Percentiles rank a stretch among this genome's conserved stretches.
Conservation (phyloP, 345 rosid species). For the Rhodamnia rubescens region DNA sequence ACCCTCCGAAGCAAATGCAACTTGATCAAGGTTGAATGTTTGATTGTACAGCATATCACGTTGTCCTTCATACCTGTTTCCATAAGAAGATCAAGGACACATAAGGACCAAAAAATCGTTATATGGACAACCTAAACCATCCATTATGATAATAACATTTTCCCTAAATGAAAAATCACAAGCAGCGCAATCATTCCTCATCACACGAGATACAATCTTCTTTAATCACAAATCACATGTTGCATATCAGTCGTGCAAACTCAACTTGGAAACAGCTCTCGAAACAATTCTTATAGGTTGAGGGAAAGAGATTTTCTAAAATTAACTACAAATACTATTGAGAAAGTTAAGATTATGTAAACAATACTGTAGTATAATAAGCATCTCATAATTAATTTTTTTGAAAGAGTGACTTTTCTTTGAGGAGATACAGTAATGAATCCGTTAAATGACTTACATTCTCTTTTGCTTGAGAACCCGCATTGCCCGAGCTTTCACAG, state of each 20-base stretch:
- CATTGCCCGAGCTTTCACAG: slow-evolving; percentile 89
- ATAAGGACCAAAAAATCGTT: neutral
- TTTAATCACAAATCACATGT: neutral
- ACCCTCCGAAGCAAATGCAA: slow-evolving; percentile 97
- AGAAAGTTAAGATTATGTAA: neutral
- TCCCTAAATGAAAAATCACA: no score
- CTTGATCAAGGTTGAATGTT: slow-evolving; percentile 99
- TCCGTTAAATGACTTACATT: slow-evolving; percentile 29
- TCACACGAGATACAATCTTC: neutral
- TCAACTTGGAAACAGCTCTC: neutral
- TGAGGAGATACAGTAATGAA: neutral
- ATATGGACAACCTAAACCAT: neutral
- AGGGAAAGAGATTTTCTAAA: neutral
- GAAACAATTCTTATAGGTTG: neutral
- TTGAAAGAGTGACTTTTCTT: neutral
- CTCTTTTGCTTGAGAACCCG: slow-evolving; percentile 90
- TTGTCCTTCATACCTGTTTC: slow-evolving; percentile 88
- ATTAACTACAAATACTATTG: neutral
- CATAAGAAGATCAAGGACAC: neutral
- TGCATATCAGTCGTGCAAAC: neutral
- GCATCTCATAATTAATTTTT: neutral
- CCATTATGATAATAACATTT: neutral
- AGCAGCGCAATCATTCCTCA: neutral
- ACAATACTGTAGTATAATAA: neutral
- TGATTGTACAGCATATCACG: slow-evolving; percentile 97